Conservation (phyloP, 352 stramenopile species). For the Globisporangium perplexum region DNA sequence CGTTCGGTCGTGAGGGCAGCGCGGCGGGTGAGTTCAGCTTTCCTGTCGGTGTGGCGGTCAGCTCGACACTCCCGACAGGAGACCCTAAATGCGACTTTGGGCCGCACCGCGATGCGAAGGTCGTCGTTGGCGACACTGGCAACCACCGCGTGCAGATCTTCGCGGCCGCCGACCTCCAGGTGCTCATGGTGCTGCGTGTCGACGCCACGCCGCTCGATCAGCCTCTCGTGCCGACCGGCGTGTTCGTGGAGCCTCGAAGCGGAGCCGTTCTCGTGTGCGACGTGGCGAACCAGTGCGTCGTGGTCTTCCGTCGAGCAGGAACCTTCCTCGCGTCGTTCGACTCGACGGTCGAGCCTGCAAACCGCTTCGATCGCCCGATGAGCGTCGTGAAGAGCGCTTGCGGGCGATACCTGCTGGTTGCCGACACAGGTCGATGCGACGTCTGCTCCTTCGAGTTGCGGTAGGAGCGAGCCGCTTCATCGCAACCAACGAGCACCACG, state of each 20-base stretch:
- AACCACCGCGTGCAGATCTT: constrained; percentile 59
- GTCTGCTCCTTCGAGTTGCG: constrained; percentile 10
- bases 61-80: constrained; percentile 20
- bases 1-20: constrained; percentile 29
- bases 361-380: constrained; percentile 35
- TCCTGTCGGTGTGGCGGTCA: constrained; percentile 35
- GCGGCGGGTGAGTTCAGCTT: constrained; percentile 41
- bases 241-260: constrained; percentile 41
- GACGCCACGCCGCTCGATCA: constrained; percentile 38
- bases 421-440: constrained; percentile 6
- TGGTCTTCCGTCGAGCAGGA: constrained; percentile 40
- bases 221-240: constrained; percentile 27
- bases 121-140: constrained; percentile 40
- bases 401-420: constrained; percentile 1
- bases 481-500: too few species aligned
- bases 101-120: constrained; percentile 35
- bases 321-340: constrained; percentile 43
- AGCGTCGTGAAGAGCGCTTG: constrained; percentile 4
- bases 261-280: constrained; percentile 46
- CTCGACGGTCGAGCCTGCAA: constrained; percentile 32
- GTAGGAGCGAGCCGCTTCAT: neutral
- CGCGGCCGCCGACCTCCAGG: constrained; percentile 10
- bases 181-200: constrained; percentile 27
- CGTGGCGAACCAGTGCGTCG: constrained; percentile 31
- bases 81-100: constrained; percentile 46